Evolutionary conservation across 257 asterid genomes (phyloP).

Genomic region (Primulina huaijiensis): DNA sequence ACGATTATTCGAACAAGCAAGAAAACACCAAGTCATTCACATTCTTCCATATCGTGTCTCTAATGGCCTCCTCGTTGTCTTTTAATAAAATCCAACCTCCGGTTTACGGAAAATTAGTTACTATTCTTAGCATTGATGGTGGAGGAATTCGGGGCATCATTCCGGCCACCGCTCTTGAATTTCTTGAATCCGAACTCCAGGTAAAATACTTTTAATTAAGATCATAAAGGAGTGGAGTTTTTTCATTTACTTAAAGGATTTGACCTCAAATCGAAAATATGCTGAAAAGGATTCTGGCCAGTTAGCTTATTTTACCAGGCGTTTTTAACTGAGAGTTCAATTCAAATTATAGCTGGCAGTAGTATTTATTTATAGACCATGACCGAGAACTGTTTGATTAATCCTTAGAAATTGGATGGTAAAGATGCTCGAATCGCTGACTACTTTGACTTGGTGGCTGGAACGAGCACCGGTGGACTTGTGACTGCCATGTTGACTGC

Average conservation of each 20-base stretch:
- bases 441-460: conserved; percentile 51
- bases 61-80: conserved; percentile 27
- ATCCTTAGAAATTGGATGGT: conserved; percentile 42
- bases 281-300: too few species aligned
- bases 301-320: too few species aligned
- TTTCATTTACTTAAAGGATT: too few species aligned
- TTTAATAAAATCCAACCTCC: conserved; percentile 35
- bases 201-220: conserved; percentile 16
- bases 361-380: too few species aligned
- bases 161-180: conserved; percentile 51
- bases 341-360: too few species aligned
- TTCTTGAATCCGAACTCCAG: conserved; percentile 61
- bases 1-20: too few species aligned
- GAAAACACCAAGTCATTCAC: too few species aligned
- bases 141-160: conserved; percentile 74
- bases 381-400: too few species aligned
- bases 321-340: too few species aligned
- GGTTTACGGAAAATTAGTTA: conserved; percentile 33
- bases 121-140: conserved; percentile 71
- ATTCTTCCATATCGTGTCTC: not conserved
- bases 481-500: conserved; percentile 49
- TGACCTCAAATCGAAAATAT: too few species aligned
- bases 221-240: too few species aligned
- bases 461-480: conserved; percentile 63
- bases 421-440: conserved; percentile 45